Conservation (phyloP, 164 flowering plant genomes). For the Stephania yunnanensis region DNA sequence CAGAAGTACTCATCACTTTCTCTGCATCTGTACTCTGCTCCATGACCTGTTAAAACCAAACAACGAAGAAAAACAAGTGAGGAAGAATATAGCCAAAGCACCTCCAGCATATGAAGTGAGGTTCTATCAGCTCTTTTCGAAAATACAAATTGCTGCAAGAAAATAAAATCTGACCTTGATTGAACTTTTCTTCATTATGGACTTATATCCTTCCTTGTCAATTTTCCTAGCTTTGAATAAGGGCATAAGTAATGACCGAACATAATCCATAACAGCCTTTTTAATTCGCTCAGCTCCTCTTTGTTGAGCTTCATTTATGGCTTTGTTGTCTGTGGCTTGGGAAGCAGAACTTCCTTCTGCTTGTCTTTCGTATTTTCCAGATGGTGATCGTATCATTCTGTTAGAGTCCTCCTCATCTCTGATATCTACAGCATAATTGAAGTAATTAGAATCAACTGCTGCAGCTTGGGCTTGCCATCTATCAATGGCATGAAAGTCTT, state of each 20-base stretch:
- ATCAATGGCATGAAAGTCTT: slow-evolving; percentile 86
- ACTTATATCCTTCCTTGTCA: slow-evolving; percentile 88
- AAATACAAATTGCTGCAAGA: not conserved
- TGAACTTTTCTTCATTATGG: slow-evolving; percentile 93
- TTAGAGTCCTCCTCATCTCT: slow-evolving; percentile 85
- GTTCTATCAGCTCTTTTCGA: not conserved
- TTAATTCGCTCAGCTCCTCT: slow-evolving; percentile 74
- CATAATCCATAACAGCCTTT: slow-evolving; percentile 85
- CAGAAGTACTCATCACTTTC: slow-evolving; percentile 70
- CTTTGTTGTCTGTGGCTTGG: slow-evolving; percentile 55
- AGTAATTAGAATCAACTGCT: slow-evolving; percentile 67
- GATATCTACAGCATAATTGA: slow-evolving; percentile 26
- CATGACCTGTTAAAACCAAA: slow-evolving; percentile 64
- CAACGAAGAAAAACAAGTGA: slow-evolving; percentile 3
- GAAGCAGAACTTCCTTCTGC: slow-evolving; percentile 71
- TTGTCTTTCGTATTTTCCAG: slow-evolving; percentile 33
- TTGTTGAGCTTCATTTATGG: slow-evolving; percentile 30
- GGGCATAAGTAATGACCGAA: slow-evolving; percentile 92
- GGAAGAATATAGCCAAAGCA: slow-evolving; percentile 5
- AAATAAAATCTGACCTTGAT: slow-evolving; percentile 52
- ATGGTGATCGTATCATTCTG: slow-evolving; percentile 30
- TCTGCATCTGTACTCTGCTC: slow-evolving; percentile 87
- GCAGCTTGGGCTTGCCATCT: slow-evolving; percentile 98
- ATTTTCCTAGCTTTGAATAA: slow-evolving; percentile 86
- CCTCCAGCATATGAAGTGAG: not conserved